Evolutionary conservation across 768 basidiomycete genomes (phyloP).

Genomic region (Rhodosporidiobolus sp.): DNA sequence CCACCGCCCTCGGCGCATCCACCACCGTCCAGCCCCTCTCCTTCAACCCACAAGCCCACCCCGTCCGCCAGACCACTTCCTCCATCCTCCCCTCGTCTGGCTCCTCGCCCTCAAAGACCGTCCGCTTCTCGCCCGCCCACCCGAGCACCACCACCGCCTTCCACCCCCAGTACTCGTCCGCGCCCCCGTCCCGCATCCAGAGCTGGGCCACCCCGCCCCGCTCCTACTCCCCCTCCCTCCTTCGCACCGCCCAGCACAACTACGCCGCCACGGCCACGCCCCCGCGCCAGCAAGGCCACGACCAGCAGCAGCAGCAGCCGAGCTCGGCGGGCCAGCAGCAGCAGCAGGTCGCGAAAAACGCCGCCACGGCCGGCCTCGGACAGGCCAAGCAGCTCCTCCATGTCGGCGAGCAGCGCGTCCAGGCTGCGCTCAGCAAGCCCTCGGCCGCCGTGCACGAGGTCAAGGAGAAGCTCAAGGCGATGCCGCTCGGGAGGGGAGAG

Average conservation of each 20-base stretch:
- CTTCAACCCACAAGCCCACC: conserved; percentile 1
- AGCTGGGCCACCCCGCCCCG: conserved; percentile 20
- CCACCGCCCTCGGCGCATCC: not conserved
- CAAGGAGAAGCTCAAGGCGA: conserved; percentile 25
- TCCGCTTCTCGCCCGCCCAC: conserved; percentile 34
- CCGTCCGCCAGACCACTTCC: conserved; percentile 3
- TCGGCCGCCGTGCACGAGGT: conserved; percentile 10
- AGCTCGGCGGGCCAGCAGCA: not conserved
- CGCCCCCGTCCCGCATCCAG: conserved; percentile 18
- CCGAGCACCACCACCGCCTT: not conserved
- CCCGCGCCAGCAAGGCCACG: not conserved
- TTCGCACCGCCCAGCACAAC: conserved; percentile 18
- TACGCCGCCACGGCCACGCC: conserved; percentile 8
- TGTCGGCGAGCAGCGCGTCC: conserved; percentile 6
- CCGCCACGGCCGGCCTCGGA: not conserved
- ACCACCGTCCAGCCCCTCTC: conserved; percentile 25
- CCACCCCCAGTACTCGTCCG: conserved; percentile 19
- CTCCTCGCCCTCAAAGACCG: conserved; percentile 12
- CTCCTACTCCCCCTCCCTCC: conserved; percentile 11
- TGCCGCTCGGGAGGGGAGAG: conserved; percentile 32
- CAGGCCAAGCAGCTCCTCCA: conserved; percentile 7
- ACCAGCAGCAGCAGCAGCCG: not conserved
- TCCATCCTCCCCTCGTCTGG: not conserved
- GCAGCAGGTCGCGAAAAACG: too few species aligned
- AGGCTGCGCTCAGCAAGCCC: not conserved